Conservation (phyloP, 805 yeast species). For the Hanseniaspora taiwanica region DNA sequence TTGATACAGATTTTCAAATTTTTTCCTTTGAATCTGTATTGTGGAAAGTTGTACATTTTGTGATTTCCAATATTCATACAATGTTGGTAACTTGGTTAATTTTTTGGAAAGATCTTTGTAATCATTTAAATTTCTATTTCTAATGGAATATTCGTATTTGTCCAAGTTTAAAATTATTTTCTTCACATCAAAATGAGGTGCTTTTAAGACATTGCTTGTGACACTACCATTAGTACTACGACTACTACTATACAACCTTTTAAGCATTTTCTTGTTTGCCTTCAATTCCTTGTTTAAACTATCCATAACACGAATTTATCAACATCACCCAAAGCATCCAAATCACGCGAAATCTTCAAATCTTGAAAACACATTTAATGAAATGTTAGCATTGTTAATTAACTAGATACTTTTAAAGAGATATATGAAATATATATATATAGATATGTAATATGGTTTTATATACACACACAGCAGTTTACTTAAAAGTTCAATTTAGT, state of each 20-base stretch:
- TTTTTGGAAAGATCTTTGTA: constrained; percentile 13
- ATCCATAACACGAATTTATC: no score
- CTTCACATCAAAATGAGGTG: constrained; percentile 20
- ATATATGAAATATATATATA: no score
- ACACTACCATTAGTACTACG: no score
- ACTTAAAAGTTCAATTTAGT: constrained; percentile 85
- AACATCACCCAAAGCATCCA: no score
- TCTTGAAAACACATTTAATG: no score
- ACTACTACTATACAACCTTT: neutral
- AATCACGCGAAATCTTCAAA: no score
- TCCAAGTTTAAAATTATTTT: constrained; percentile 10
- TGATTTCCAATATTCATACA: constrained; percentile 13
- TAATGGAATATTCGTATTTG: constrained; percentile 15
- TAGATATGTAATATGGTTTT: constrained; percentile 5
- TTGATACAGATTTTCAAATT: no score
- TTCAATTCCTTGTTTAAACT: no score
- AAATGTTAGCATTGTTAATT: no score
- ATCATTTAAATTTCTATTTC: constrained; percentile 16
- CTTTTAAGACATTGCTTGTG: no score
- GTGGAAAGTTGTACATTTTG: constrained; percentile 14
- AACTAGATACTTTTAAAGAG: no score
- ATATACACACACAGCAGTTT: no score
- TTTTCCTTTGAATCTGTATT: constrained; percentile 19
- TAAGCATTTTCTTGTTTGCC: neutral
- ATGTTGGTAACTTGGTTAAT: constrained; percentile 19